Percentiles rank a stretch among this genome's conserved stretches.
Evolutionary conservation across 495 filamentous ascomycete species (phyloP).

Genomic region (Friedmanniomyces simplex): DNA sequence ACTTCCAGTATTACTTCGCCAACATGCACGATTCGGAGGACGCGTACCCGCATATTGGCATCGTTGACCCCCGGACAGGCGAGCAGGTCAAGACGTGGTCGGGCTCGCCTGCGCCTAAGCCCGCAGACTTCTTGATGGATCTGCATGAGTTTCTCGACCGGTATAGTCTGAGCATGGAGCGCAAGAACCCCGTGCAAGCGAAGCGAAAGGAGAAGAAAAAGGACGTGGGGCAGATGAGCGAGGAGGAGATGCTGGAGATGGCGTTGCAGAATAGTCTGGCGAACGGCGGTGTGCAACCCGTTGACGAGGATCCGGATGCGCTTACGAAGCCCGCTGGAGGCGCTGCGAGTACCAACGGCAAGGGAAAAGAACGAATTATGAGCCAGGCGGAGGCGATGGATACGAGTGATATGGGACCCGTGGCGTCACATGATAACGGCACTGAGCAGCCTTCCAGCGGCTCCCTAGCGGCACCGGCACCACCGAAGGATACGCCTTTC

Average conservation of each 20-base stretch:
- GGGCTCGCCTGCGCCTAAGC: conserved; percentile 61
- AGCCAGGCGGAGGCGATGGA: conserved; percentile 24
- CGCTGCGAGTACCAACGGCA: conserved; percentile 32
- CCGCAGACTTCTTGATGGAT: conserved; percentile 77
- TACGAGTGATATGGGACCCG: conserved; percentile 23
- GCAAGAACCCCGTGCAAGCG: conserved; percentile 83
- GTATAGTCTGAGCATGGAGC: conserved; percentile 77
- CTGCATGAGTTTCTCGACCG: conserved; percentile 92
- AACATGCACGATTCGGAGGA: conserved; percentile 53
- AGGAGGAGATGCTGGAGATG: conserved; percentile 93
- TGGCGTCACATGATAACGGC: neutral
- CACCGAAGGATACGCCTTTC: conserved; percentile 44
- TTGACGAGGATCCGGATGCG: conserved; percentile 68
- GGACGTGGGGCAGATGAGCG: conserved; percentile 79
- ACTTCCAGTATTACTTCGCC: conserved; percentile 83
- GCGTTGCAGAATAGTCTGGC: conserved; percentile 78
- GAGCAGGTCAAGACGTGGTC: conserved; percentile 97
- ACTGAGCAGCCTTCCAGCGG: conserved; percentile 1
- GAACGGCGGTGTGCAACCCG: conserved; percentile 23
- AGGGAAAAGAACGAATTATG: conserved; percentile 59
- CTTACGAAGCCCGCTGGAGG: conserved; percentile 51
- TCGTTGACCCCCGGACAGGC: conserved; percentile 89
- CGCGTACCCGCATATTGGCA: conserved; percentile 88
- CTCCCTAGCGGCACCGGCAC: neutral
- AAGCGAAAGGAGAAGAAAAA: conserved; percentile 62